These are phyloP conservation scores for Dictyostelium firmibasis DNA, from an alignment of 78 protist species.

Conservation along the genomic window DNA sequence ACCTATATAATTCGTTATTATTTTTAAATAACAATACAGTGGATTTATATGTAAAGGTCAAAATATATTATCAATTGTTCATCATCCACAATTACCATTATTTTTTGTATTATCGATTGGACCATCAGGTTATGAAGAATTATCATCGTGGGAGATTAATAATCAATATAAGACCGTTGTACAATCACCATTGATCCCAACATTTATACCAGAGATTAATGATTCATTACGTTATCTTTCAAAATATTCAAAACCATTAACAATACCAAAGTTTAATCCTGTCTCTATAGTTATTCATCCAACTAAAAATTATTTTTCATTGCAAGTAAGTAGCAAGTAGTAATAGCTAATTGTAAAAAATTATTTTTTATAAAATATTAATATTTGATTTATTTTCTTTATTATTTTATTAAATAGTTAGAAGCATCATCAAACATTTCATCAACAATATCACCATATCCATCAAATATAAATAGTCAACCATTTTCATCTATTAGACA, in stretches of 20 bases:
- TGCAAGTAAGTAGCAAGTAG: constrained; percentile 17
- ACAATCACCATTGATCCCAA: constrained; percentile 33
- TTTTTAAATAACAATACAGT: too few relatives aligned
- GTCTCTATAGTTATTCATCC: constrained; percentile 43
- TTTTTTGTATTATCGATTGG: constrained; percentile 33
- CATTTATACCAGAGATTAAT: constrained; percentile 36
- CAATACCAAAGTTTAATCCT: constrained; percentile 17
- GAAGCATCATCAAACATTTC: neutral
- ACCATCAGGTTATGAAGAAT: constrained; percentile 39
- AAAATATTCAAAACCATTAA: constrained; percentile 46
- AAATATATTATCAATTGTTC: constrained; percentile 50
- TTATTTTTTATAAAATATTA: neutral
- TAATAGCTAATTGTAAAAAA: too few relatives aligned
- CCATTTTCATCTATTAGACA: constrained; percentile 29
- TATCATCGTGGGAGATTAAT: constrained; percentile 65
- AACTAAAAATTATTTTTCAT: constrained; percentile 44
- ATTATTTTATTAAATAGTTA: neutral
- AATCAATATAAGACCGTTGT: constrained; percentile 25
- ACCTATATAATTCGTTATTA: too few relatives aligned
- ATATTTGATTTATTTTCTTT: neutral
- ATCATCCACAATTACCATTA: constrained; percentile 75
- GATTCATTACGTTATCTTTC: constrained; percentile 42
- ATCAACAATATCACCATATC: neutral
- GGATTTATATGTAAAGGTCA: constrained; percentile 77
- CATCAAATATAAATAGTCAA: neutral